These are phyloP conservation scores for Mycena citricolor DNA, from an alignment of 1,284 basidiomycete genomes.

Conservation along the genomic window DNA sequence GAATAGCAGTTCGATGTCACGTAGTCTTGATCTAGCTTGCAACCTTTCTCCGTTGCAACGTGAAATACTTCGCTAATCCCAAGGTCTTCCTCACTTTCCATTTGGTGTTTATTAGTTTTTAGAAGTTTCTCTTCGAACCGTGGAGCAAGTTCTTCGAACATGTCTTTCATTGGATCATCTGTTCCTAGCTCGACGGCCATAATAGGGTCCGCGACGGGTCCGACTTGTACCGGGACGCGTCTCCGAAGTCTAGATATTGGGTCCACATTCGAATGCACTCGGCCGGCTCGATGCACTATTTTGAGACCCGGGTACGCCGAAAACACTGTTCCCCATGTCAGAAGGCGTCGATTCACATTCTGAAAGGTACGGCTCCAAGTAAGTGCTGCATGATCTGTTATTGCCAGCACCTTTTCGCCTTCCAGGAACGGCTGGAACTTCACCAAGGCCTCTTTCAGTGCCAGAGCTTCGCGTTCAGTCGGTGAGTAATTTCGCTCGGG, in stretches of 20 bases:
- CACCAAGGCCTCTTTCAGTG: constrained; percentile 33
- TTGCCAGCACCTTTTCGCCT: constrained; percentile 29
- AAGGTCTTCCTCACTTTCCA: not conserved
- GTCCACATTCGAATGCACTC: constrained; percentile 38
- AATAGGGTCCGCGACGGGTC: constrained; percentile 11
- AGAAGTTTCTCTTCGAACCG: constrained; percentile 32
- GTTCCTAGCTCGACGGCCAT: constrained; percentile 4
- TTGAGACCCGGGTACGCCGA: constrained; percentile 32
- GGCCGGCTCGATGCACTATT: constrained; percentile 37
- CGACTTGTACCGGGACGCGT: constrained; percentile 15
- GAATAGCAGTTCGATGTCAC: not conserved
- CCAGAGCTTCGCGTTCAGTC: constrained; percentile 38
- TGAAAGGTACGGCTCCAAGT: constrained; percentile 36
- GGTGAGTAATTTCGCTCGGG: constrained; percentile 36
- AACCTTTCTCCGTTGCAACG: not conserved
- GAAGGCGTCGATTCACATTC: constrained; percentile 33
- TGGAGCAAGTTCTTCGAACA: constrained; percentile 29
- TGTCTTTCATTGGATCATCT: constrained; percentile 25
- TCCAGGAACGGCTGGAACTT: constrained; percentile 37
- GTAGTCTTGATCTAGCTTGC: not conserved
- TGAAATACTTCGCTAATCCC: not conserved
- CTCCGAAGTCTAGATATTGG: constrained; percentile 33
- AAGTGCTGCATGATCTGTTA: constrained; percentile 37
- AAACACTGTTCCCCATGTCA: constrained; percentile 33
- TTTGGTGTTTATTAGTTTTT: not conserved